Base-by-base conservation (phyloP, 1,284 basidiomycete genomes). In the Apiotrichum gracile region DNA sequence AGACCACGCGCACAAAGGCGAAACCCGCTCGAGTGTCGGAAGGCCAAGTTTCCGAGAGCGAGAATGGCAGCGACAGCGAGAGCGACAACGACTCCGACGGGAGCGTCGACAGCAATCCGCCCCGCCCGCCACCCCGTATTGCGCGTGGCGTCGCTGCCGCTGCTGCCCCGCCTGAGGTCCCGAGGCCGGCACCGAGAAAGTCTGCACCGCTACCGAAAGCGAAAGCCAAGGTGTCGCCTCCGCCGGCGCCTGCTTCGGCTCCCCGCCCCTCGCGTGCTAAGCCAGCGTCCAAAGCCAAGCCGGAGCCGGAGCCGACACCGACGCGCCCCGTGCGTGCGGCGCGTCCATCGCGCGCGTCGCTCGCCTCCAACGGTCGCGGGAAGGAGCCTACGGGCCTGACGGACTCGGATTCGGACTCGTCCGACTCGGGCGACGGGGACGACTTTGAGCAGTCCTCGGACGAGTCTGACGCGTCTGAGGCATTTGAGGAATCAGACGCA, bases 301-400 rank as follows among this genome's bases (percentile, higher is more conserved):
- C 17, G 27, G 19, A 47, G 19, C 37, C 26, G 9, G 22, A 39
- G 37, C 8, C 37, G 13, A 16, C 33, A 10, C 29, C 27, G 17
- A 44, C 47, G 38, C 29, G 26, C 16, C 16, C 54, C 27, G 33
- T 43, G 46, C 35, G 31, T 26, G 29, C 52, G 39, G 44, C 22
- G 29, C 51, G 35, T 19, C 40, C 25, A 27, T 12, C n/a, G 33
- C 33, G 37, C 19, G 22, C 19, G 17, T 29, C 46, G 17, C 41
- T 49, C 8, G 54, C 57, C 9, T 46, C 39, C 22, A 47, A 57
- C 35, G 58, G 53, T 14, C 52, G 54, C 7, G 49, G 24, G 21
- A 26, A 56, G 44, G 61, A 62, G 25, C 62, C 66, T 1, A 72
- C 67, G 16, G 70, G 70, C 9, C 37, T 72, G 57, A 72, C 69